Conservation (phyloP, 805 yeast genomes). For the Myxozyma geophila region DNA sequence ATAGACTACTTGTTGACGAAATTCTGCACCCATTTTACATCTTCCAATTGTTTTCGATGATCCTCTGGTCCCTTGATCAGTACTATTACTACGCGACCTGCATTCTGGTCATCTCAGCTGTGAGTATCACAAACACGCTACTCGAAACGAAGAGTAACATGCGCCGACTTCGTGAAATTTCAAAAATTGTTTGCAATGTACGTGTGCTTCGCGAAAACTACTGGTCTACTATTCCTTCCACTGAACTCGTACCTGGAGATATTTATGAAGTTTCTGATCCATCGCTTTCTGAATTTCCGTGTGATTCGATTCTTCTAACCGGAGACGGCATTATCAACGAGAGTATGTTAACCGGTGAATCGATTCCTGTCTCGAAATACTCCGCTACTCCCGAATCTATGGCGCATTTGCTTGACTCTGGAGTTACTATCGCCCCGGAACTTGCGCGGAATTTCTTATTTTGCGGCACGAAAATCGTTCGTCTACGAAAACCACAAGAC, state of each 20-base stretch:
- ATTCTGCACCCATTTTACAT: conserved; percentile 94
- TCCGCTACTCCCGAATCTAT: conserved; percentile 69
- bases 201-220: conserved; percentile 91
- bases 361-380: conserved; percentile 89
- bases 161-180: conserved; percentile 70
- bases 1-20: conserved; percentile 76
- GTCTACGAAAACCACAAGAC: conserved; percentile 65
- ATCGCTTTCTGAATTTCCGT: conserved; percentile 71
- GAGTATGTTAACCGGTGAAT: conserved; percentile 97
- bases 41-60: conserved; percentile 89
- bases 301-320: conserved; percentile 82
- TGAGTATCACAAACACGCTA: conserved; percentile 78
- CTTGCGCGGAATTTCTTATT: conserved; percentile 77
- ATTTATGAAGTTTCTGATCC: conserved; percentile 92
- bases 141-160: conserved; percentile 76
- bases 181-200: conserved; percentile 75
- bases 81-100: conserved; percentile 94
- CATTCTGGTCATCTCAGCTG: conserved; percentile 81
- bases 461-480: conserved; percentile 85
- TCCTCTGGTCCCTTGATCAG: conserved; percentile 89
- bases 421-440: conserved; percentile 57
- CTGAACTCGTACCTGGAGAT: conserved; percentile 93
- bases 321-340: conserved; percentile 98
- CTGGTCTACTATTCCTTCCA: conserved; percentile 71
- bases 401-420: conserved; percentile 46